Conservation (phyloP, 352 stramenopile genomes). For the Pythium catenulatum region DNA sequence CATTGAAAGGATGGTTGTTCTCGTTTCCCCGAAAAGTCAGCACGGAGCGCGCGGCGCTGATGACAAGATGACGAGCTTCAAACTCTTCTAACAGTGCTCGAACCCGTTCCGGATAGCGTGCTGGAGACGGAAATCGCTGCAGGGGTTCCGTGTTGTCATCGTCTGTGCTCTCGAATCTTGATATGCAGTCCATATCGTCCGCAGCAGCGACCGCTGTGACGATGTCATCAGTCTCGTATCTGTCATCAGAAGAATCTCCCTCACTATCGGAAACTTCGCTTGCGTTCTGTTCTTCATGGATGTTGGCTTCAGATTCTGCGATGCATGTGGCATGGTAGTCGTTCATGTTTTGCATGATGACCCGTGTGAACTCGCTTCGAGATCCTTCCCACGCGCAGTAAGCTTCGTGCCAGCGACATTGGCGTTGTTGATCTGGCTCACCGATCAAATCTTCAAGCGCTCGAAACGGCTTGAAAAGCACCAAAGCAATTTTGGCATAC, state of each 20-base stretch:
- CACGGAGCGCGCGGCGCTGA: too few species aligned
- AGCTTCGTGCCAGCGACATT: too few species aligned
- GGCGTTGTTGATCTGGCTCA: too few species aligned
- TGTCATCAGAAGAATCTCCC: neutral
- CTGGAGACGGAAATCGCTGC: too few species aligned
- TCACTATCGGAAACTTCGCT: neutral
- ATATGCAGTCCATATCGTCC: neutral
- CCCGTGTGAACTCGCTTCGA: too few species aligned
- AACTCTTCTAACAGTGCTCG: too few species aligned
- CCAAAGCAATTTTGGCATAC: neutral
- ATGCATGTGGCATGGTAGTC: conserved; percentile 19
- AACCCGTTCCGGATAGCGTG: too few species aligned
- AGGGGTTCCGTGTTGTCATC: neutral
- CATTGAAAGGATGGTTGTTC: too few species aligned
- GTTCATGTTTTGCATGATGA: conserved; percentile 43
- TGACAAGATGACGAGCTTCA: too few species aligned
- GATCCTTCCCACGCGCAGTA: too few species aligned
- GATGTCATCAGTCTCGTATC: neutral
- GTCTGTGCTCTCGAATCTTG: neutral
- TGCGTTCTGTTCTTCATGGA: neutral
- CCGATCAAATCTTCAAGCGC: neutral
- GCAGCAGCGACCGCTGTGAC: neutral
- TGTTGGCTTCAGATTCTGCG: neutral
- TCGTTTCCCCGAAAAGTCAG: too few species aligned
- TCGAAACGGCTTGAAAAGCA: conserved; percentile 19